Conservation (phyloP, 352 stramenopile species). For the Globisporangium uncinulatum region DNA sequence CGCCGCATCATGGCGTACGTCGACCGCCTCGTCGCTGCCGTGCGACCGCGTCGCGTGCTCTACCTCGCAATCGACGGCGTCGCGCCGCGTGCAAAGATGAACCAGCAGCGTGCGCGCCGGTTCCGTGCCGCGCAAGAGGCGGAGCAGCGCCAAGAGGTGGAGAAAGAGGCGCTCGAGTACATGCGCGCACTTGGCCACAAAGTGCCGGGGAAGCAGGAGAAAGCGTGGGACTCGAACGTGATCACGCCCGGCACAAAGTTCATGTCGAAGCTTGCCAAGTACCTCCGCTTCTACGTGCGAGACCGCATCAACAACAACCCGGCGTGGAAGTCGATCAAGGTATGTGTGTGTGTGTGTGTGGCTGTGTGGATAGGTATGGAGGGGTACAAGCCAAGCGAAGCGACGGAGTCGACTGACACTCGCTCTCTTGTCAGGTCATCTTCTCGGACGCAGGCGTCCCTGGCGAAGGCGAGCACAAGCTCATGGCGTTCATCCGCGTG, state of each 20-base stretch:
- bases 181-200: conserved; percentile 46
- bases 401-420: no score
- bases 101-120: conserved; percentile 97
- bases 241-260: conserved; percentile 99
- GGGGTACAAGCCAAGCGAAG: neutral
- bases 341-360: conserved; percentile 11
- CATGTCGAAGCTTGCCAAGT: conserved; percentile 90
- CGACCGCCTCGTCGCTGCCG: conserved; percentile 89
- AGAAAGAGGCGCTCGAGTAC: conserved; percentile 90
- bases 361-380: neutral
- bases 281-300: conserved; percentile 91
- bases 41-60: conserved; percentile 94
- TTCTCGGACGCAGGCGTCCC: conserved; percentile 96
- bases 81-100: conserved; percentile 99
- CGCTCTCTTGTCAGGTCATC: conserved; percentile 76
- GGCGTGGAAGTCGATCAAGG: conserved; percentile 93
- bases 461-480: conserved; percentile 99
- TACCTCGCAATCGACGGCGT: conserved; percentile 99
- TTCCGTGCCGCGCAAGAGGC: conserved; percentile 96
- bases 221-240: conserved; percentile 98
- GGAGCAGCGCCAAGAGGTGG: conserved; percentile 82
- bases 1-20: conserved; percentile 85
- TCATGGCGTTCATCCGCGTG: conserved; percentile 97
- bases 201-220: conserved; percentile 54
- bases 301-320: conserved; percentile 92